These are phyloP conservation scores for Rhodotorula diobovata DNA, from an alignment of 768 basidiomycete genomes.

Conservation along the genomic window DNA sequence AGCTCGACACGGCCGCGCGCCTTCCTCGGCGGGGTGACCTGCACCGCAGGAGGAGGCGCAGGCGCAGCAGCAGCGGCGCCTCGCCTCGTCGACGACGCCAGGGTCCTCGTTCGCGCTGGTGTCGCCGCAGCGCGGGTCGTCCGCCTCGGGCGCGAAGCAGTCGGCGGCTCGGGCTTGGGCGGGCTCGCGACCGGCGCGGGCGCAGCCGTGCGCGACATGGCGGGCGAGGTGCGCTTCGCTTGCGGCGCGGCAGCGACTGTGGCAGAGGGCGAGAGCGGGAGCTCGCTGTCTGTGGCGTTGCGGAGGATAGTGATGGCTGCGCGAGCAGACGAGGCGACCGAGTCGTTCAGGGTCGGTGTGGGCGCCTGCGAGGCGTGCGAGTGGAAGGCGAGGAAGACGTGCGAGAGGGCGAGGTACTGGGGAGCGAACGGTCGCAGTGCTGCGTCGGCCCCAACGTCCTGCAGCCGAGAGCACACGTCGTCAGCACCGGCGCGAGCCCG, in stretches of 20 bases:
- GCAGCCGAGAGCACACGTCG: background rate
- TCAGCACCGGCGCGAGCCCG: background rate
- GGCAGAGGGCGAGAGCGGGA: slow-evolving; percentile 21
- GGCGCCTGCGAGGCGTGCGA: slow-evolving; percentile 56
- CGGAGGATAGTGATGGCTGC: slow-evolving; percentile 31
- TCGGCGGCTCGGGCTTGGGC: background rate
- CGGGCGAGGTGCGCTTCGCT: slow-evolving; percentile 40
- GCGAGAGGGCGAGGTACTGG: slow-evolving; percentile 54
- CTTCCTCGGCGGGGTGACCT: slow-evolving; percentile 29
- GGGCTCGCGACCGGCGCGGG: background rate
- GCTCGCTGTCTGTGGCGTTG: slow-evolving; percentile 43
- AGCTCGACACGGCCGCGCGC: background rate
- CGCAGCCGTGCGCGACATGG: background rate
- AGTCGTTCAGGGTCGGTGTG: slow-evolving; percentile 51
- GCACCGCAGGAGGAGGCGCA: background rate
- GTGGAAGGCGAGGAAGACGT: slow-evolving; percentile 69
- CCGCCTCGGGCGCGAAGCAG: background rate
- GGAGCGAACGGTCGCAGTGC: slow-evolving; percentile 42
- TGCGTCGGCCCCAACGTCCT: slow-evolving; percentile 47
- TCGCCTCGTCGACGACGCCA: background rate
- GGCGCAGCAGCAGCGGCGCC: background rate
- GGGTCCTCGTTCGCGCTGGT: background rate
- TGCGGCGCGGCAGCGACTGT: too few species aligned
- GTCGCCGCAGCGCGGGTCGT: slow-evolving; percentile 4
- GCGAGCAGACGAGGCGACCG: slow-evolving; percentile 55